A percentile compares a stretch with the other conserved stretches of the same genome.
Conservation (phyloP, 805 yeast species). For the Blastobotrys americana region DNA sequence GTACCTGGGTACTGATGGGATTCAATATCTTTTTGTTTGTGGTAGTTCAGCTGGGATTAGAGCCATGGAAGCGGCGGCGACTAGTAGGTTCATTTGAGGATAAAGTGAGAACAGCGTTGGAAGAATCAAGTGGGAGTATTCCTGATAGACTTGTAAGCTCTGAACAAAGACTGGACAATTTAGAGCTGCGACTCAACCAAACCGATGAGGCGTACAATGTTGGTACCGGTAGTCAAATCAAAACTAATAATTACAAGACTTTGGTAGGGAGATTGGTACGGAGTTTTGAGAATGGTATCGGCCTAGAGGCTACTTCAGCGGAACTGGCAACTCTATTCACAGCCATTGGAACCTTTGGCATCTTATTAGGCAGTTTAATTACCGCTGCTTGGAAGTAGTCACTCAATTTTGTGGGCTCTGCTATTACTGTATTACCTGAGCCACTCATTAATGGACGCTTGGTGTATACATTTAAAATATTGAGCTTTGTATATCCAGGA, state of each 20-base stretch:
- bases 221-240: no score
- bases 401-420: no score
- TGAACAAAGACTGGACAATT: neutral
- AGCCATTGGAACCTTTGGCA: constrained; percentile 6
- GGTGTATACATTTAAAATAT: no score
- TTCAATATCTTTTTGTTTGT: constrained; percentile 71
- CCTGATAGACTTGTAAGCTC: no score
- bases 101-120: constrained; percentile 47
- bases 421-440: no score
- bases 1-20: constrained; percentile 85
- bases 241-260: neutral
- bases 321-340: constrained; percentile 9
- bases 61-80: constrained; percentile 87
- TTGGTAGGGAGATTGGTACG: neutral
- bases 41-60: constrained; percentile 77
- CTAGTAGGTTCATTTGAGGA: constrained; percentile 78
- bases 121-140: no score
- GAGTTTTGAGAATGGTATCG: neutral
- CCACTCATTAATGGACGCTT: no score
- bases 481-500: no score
- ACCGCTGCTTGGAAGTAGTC: constrained; percentile 10
- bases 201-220: no score
- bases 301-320: constrained; percentile 1
- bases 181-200: neutral
- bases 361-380: constrained; percentile 8